Percentiles rank a stretch among this genome's conserved stretches.
Conservation (phyloP, 768 basidiomycete species). For the Erythrobasidium yunnanense region DNA sequence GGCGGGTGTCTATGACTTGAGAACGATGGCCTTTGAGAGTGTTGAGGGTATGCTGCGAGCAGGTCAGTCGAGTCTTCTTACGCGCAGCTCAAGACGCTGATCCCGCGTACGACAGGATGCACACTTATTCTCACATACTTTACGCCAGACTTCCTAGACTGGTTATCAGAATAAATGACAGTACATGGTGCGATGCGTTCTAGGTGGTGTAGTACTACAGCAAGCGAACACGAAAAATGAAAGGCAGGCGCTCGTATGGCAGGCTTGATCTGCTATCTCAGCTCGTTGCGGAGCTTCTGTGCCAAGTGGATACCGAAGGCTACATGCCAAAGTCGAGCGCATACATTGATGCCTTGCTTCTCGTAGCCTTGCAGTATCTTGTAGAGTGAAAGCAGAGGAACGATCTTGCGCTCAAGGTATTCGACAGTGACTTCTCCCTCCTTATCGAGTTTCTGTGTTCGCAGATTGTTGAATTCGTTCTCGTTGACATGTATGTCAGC, state of each 20-base stretch:
- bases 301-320: no score
- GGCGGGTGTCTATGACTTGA: constrained; percentile 85
- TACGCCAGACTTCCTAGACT: constrained; percentile 84
- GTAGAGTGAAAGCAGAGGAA: background rate
- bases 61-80: constrained; percentile 47
- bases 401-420: background rate
- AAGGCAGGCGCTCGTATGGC: no score
- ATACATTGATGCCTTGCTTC: background rate
- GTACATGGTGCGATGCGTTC: no score
- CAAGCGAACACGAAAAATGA: no score
- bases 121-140: constrained; percentile 89
- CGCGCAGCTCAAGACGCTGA: background rate
- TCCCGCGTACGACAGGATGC: constrained; percentile 50
- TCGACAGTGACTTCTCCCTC: no score
- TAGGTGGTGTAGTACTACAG: no score
- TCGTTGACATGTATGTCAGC: background rate
- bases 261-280: no score
- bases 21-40: constrained; percentile 86
- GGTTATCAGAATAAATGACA: constrained; percentile 30
- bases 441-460: background rate
- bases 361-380: background rate
- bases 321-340: no score
- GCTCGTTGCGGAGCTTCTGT: no score
- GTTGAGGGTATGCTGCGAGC: constrained; percentile 84
- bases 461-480: background rate